Conservation (phyloP, 441 rosid genomes). For the Pelargonium citronellum region DNA sequence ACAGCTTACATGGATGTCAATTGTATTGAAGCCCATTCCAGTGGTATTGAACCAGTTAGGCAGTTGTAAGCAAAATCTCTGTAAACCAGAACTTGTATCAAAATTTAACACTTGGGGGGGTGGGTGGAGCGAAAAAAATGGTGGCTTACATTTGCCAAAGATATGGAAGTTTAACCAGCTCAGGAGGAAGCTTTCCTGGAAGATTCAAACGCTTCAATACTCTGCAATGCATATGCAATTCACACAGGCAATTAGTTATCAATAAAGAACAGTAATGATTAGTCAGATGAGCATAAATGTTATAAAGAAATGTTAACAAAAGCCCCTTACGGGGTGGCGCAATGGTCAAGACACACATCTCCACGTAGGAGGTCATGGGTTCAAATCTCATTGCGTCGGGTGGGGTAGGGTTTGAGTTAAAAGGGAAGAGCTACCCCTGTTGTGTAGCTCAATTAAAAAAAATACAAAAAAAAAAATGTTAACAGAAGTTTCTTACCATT, state of each 20-base stretch:
- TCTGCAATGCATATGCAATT: slow-evolving; percentile 31
- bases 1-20: slow-evolving; percentile 28
- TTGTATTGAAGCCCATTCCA: slow-evolving; percentile 50
- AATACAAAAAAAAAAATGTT: too few species aligned
- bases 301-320: too few species aligned
- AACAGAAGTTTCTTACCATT: too few species aligned
- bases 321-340: too few species aligned
- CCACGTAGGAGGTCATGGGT: too few species aligned
- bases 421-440: too few species aligned
- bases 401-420: too few species aligned
- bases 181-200: slow-evolving; percentile 74
- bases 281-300: background rate
- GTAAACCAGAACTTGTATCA: background rate
- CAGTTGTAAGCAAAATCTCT: slow-evolving; percentile 80
- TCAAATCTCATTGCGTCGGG: too few species aligned
- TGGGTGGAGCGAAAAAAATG: too few species aligned
- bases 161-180: slow-evolving; percentile 58
- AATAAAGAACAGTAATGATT: background rate
- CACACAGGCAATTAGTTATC: background rate
- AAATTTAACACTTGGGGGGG: background rate
- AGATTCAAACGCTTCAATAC: slow-evolving; percentile 58
- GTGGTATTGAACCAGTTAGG: slow-evolving; percentile 63
- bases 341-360: too few species aligned
- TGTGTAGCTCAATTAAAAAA: too few species aligned
- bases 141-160: slow-evolving; percentile 57